These are phyloP conservation scores for Pelargonium nanum DNA, from an alignment of 345 rosid species.

Conservation along the genomic window DNA sequence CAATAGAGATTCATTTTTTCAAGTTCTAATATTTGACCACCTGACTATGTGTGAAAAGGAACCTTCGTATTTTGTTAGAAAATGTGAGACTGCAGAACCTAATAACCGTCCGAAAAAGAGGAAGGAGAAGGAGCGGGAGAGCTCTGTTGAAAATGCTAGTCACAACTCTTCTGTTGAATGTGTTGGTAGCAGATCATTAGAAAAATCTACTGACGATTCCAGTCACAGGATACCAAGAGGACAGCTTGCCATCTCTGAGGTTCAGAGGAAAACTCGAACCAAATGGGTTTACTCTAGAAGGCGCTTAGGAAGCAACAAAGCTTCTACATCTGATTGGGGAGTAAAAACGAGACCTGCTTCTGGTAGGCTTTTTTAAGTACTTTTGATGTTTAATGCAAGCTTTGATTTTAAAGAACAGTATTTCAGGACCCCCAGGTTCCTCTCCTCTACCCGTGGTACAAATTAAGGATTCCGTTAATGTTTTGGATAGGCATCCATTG, in stretches of 20 bases:
- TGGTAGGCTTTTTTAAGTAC: not conserved
- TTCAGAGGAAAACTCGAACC: not conserved
- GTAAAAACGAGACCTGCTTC: not conserved
- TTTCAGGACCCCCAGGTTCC: not conserved
- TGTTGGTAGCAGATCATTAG: not conserved
- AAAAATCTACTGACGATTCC: not conserved
- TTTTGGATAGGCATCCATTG: too few species aligned
- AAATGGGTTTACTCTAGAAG: not conserved
- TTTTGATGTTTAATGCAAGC: not conserved
- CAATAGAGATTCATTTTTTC: slow-evolving; percentile 52
- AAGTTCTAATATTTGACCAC: slow-evolving; percentile 51
- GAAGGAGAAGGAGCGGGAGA: slow-evolving; percentile 13
- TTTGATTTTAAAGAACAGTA: not conserved
- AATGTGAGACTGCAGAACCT: slow-evolving; percentile 27
- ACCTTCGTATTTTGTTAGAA: slow-evolving; percentile 45
- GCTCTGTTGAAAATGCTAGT: not conserved
- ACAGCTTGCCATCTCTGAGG: not conserved
- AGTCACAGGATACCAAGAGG: not conserved
- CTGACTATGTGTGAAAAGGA: slow-evolving; percentile 59
- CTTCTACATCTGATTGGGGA: not conserved
- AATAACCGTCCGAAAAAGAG: slow-evolving; percentile 19
- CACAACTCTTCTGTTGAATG: not conserved
- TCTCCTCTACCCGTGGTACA: not conserved
- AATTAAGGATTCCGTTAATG: not conserved
- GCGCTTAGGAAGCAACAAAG: not conserved